These are phyloP conservation scores for Hemileccinum impolitum DNA, from an alignment of 768 basidiomycete species.

Conservation along the genomic window DNA sequence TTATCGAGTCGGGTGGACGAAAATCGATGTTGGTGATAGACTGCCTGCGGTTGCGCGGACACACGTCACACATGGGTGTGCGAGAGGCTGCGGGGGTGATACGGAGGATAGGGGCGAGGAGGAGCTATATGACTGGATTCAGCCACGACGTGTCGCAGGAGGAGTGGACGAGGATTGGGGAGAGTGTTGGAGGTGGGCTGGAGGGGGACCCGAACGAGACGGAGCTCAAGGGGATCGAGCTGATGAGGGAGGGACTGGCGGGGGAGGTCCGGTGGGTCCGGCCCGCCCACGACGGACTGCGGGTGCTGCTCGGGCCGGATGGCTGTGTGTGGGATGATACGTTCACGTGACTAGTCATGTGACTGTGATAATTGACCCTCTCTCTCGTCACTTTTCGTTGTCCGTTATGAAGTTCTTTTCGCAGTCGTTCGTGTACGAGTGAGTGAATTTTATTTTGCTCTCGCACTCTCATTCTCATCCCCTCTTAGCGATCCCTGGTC, in stretches of 20 bases:
- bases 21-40: constrained; percentile 69
- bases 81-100: constrained; percentile 55
- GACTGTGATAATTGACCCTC: neutral
- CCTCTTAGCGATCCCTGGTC: constrained; percentile 81
- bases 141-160: constrained; percentile 76
- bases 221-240: constrained; percentile 41
- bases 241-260: constrained; percentile 45
- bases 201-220: constrained; percentile 26
- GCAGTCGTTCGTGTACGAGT: constrained; percentile 58
- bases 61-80: constrained; percentile 83
- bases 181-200: constrained; percentile 39
- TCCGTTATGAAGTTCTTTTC: constrained; percentile 51
- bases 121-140: constrained; percentile 75
- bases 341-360: constrained; percentile 33
- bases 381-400: constrained; percentile 34
- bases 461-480: constrained; percentile 8
- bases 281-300: constrained; percentile 74
- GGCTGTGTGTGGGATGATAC: constrained; percentile 50
- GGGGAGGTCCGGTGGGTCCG: constrained; percentile 56
- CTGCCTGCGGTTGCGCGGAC: constrained; percentile 60
- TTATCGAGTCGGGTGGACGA: constrained; percentile 33
- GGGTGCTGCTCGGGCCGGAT: constrained; percentile 44
- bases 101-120: constrained; percentile 51
- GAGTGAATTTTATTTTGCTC: constrained; percentile 20
- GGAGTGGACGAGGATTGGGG: constrained; percentile 66